Conservation (phyloP, 169 alveolate genomes). For the Cytauxzoon felis region DNA sequence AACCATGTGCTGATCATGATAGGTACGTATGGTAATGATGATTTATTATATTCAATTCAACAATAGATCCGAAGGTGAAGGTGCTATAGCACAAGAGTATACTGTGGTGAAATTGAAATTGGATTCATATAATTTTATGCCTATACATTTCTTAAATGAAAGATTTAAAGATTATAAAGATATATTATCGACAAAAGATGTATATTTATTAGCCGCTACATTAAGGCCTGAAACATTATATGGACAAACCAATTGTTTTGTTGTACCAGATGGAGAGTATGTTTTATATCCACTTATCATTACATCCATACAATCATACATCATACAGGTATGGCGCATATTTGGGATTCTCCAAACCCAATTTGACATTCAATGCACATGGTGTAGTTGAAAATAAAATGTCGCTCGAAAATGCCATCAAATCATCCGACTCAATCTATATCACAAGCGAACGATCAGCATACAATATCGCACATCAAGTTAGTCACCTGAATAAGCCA, state of each 20-base stretch:
- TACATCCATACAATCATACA: too few species aligned
- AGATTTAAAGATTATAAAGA: constrained; percentile 27
- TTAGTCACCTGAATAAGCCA: constrained; percentile 14
- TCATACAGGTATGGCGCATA: constrained; percentile 27
- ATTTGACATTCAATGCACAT: constrained; percentile 57
- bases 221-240: constrained; percentile 99
- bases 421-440: constrained; percentile 61
- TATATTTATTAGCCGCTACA: constrained; percentile 95
- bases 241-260: constrained; percentile 98
- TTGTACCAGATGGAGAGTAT: constrained; percentile 93
- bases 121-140: not conserved
- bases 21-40: not conserved
- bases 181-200: constrained; percentile 55
- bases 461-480: constrained; percentile 93
- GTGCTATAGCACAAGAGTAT: constrained; percentile 94
- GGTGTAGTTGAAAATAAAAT: constrained; percentile 65
- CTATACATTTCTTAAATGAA: not conserved
- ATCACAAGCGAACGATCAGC: constrained; percentile 66
- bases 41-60: too few species aligned
- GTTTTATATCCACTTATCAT: constrained; percentile 2
- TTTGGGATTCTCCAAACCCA: constrained; percentile 72
- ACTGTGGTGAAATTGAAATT: constrained; percentile 88
- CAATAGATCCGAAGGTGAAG: constrained; percentile 74
- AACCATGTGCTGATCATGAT: constrained; percentile 99
- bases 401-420: constrained; percentile 54